Percentiles rank a stretch among this genome's conserved stretches.
Conservation (phyloP, 331 rosid species). For the Erythrophleum ivorense region DNA sequence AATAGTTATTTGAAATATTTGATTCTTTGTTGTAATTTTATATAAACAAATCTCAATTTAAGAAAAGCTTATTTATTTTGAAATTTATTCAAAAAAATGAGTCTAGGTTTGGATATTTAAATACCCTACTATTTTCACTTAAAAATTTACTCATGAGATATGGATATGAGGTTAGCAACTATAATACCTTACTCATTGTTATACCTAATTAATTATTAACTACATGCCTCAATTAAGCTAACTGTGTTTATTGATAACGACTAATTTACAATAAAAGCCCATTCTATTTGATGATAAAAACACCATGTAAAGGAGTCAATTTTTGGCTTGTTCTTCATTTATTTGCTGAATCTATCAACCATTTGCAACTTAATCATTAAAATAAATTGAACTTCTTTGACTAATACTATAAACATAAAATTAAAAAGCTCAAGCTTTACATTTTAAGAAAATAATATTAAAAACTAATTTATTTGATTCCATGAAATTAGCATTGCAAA, state of each 20-base stretch:
- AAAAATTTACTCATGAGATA: too few relatives aligned
- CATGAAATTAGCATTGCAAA: not conserved
- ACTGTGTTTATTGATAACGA: not conserved
- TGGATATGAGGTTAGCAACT: too few relatives aligned
- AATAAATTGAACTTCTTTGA: not conserved
- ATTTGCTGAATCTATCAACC: not conserved
- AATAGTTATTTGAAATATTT: too few relatives aligned
- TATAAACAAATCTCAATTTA: too few relatives aligned
- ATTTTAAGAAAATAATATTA: not conserved
- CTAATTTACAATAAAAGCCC: not conserved
- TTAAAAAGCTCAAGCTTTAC: not conserved
- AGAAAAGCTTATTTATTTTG: too few relatives aligned
- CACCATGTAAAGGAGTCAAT: not conserved
- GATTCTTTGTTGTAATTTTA: too few relatives aligned
- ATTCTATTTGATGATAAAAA: not conserved
- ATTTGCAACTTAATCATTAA: not conserved
- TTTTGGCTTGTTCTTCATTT: not conserved
- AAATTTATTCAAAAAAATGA: too few relatives aligned
- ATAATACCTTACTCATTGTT: too few relatives aligned
- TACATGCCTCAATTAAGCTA: not conserved
- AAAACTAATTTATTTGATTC: not conserved
- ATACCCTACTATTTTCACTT: too few relatives aligned
- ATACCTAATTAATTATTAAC: too few relatives aligned
- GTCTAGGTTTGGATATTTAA: too few relatives aligned
- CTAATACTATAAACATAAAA: not conserved